phyloP scores from a whole-genome alignment of 805 yeast species.

The Yarrowia deformans region DNA sequence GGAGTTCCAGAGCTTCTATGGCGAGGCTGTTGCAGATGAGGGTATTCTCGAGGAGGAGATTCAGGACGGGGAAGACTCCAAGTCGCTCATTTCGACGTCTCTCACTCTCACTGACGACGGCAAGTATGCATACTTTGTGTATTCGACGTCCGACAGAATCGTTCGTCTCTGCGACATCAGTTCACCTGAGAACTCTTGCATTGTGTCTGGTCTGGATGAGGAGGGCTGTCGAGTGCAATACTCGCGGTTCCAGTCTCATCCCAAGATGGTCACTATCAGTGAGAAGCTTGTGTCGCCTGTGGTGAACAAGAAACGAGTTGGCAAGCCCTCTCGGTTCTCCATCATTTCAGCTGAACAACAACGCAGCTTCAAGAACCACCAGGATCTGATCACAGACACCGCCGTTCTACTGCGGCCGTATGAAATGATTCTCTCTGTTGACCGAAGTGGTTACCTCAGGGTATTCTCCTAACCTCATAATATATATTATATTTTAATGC shows the following conservation, averaged over 20 bases:
- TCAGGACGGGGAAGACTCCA: conserved; percentile 29
- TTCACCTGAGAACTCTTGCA: conserved; percentile 48
- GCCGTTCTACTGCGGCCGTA: conserved; percentile 59
- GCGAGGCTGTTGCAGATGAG: conserved; percentile 21
- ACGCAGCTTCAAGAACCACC: conserved; percentile 56
- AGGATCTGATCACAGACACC: conserved; percentile 60
- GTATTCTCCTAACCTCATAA: conserved; percentile 52
- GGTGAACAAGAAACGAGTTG: conserved; percentile 40
- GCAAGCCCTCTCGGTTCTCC: conserved; percentile 48
- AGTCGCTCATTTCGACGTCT: conserved; percentile 25
- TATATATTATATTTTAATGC: background rate
- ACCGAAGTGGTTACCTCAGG: conserved; percentile 69
- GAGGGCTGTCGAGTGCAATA: conserved; percentile 43
- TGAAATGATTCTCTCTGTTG: conserved; percentile 69
- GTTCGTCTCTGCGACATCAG: conserved; percentile 52
- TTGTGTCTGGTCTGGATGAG: conserved; percentile 49
- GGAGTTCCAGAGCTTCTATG: conserved; percentile 34
- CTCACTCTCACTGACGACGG: conserved; percentile 31
- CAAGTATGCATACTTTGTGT: conserved; percentile 20
- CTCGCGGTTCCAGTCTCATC: conserved; percentile 47
- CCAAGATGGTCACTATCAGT: conserved; percentile 54
- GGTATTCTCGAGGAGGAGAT: conserved; percentile 28
- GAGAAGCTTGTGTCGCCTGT: conserved; percentile 50
- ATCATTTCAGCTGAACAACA: conserved; percentile 56
- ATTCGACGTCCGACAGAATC: conserved; percentile 43